Base-by-base conservation (phyloP, 805 yeast species). In the Ogataea nonfermentans region DNA sequence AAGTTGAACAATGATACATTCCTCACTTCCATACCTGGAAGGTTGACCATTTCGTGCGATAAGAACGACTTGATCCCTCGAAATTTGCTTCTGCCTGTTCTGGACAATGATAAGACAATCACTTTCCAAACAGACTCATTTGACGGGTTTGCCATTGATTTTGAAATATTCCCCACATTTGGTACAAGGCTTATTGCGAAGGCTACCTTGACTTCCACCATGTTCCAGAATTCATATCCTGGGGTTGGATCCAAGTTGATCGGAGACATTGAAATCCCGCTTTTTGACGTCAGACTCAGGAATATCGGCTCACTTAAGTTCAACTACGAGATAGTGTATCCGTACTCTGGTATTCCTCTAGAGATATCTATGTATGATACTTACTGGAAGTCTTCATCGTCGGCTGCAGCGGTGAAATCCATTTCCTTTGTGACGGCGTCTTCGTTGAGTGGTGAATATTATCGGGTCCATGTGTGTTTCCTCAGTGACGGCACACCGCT, bases 291-390 rank as follows among this genome's bases (percentile, higher is more conserved):
- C 28, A 71, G 96, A 51, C 66, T 91, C 51, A 79, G 84, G 52
- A 79, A 83, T 41, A 82, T 90, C 44, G 99, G 99, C 10, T 84
- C 81, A 43, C 63, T 91, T 30, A 73, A 73, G 25, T 84, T 90
- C 62, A 76, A 78, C 46, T 88, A 80, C 63, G 90, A 87, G 53
- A 76, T 91, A 3, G 86, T 91, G 35, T 80, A 81, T 59, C 97
- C 99, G n/a, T 93, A 83, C 57, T 71, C 81, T 5, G 97, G 96
- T 6, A 66, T 65, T 0, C 83, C 95, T 4, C 66, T 91, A 43
- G 97, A 90, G 61, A 84, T 95, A 29, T 81, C 95, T 9, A 87
- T 88, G 65, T 89, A 85, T 58, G 97, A 90, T 56, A 91, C 98
- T 0, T 91, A 91, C 63, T 91, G 99, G 99, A 93, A 90, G 62